Base-by-base conservation (phyloP, 2,329 filamentous ascomycete genomes). In the Colletotrichum higginsianum region DNA sequence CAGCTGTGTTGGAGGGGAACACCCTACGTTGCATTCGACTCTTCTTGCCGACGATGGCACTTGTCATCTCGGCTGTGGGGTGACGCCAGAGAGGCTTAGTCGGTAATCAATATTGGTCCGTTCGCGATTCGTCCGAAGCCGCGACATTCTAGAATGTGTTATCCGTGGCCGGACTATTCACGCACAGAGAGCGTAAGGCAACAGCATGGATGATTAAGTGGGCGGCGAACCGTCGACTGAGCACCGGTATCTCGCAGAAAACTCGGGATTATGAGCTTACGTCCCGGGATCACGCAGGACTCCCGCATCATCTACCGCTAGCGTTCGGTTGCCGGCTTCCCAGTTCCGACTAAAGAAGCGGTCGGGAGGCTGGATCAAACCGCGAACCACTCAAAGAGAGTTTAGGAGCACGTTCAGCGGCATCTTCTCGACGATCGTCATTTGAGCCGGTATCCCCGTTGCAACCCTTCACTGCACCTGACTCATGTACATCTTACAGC, bases 231-330 rank as follows among this genome's bases (percentile, higher is more conserved):
- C 61, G 35, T 21, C 2, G 21, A 23, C 12, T 49, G 35, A 62
- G 35, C 30, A 30, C 16, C 67, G 67, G 44, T n/a, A 40, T 71
- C 21, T 71, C 64, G 64, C 67, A 61, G 50, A 67, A 44, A 40
- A 11, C 56, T 71, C 67, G 64, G 64, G 50, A 67, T 67, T 52
- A 56, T 13, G 30, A 23, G 50, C 64, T 62, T 38, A 12, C 15
- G 23, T 18, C 38, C 9, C 26, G 9, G 23, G 7, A 13, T 2
- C 18, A n/a, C 16, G n/a, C 46, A 40, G 23, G 3, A 30, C 58
- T 61, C 26, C 26, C 5, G 46, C 44, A 15, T 50, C 21, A 4
- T 50, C 2, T 18, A 6, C n/a, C 26, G n/a, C 30, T 26, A 13
- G 16, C 46, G 58, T 26, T n/a, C 12, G 23, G 8, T 11, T 13